Evolutionary conservation across 306 rosid species (phyloP).

Genomic region (Pyrus betulifolia): DNA sequence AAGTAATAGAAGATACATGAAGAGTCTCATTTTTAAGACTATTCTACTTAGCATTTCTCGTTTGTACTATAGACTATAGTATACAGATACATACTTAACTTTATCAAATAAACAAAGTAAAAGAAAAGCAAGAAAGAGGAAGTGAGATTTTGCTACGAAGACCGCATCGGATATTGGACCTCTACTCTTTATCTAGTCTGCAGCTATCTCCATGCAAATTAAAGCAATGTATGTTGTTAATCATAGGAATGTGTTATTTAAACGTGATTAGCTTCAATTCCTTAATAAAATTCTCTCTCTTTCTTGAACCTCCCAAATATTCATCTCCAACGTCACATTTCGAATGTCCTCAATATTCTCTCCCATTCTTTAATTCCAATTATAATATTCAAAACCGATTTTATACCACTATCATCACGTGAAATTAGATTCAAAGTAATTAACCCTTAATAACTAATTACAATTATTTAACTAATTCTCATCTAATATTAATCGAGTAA

Average conservation of each 20-base stretch:
- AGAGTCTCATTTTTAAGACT: too few species aligned
- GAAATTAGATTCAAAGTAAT: conserved; percentile 25
- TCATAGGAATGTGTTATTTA: conserved; percentile 1
- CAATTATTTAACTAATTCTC: background rate
- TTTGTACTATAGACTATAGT: too few species aligned
- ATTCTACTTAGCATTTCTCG: too few species aligned
- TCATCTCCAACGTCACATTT: conserved; percentile 43
- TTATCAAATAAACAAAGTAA: background rate
- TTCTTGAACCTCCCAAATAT: conserved; percentile 55
- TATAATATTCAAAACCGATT: conserved; percentile 29
- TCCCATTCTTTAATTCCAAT: conserved; percentile 17
- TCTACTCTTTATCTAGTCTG: conserved; percentile 12
- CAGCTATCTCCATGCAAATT: conserved; percentile 3
- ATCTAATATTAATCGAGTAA: background rate
- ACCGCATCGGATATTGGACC: conserved; percentile 54
- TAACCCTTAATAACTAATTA: background rate
- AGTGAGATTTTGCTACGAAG: conserved; percentile 58
- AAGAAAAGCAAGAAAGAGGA: conserved; percentile 11
- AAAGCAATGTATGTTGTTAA: background rate
- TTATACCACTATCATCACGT: conserved; percentile 60
- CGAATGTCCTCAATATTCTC: conserved; percentile 43
- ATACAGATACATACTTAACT: background rate
- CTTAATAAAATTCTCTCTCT: background rate
- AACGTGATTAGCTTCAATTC: background rate
- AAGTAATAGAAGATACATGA: fast-evolving